Conservation (phyloP, 169 alveolate species). For the Cryptosporidium sp. region DNA sequence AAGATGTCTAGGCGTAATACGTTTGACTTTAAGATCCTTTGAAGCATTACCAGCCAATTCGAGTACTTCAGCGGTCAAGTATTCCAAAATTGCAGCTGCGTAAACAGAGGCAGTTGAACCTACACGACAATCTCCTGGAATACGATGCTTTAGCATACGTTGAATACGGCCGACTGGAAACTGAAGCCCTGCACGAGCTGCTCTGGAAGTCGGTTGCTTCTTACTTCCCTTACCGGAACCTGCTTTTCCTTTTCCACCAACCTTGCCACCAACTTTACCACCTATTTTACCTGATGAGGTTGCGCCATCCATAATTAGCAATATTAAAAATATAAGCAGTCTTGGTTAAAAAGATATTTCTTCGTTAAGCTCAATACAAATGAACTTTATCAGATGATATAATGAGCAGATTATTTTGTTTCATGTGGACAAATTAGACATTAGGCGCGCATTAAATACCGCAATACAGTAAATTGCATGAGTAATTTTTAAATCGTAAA, state of each 20-base stretch:
- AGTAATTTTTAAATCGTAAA: background rate
- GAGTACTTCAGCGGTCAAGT: conserved; percentile 99
- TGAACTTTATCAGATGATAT: background rate
- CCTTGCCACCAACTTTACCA: conserved; percentile 91
- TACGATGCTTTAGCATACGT: conserved; percentile 96
- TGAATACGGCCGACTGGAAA: conserved; percentile 99
- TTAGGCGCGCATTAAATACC: conserved; percentile 27
- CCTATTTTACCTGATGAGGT: conserved; percentile 78
- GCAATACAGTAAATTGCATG: conserved; percentile 27
- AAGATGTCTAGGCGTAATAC: conserved; percentile 96
- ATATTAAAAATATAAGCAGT: background rate
- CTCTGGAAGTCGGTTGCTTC: conserved; percentile 97
- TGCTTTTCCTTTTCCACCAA: conserved; percentile 89
- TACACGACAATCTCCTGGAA: conserved; percentile 97
- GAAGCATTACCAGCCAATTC: conserved; percentile 99
- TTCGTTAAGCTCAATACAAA: background rate
- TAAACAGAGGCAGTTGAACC: conserved; percentile 99
- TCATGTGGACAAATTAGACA: conserved; percentile 63
- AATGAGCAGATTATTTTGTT: conserved; percentile 17
- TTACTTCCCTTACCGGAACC: conserved; percentile 95
- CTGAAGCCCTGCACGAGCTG: conserved; percentile 99
- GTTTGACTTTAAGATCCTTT: conserved; percentile 96
- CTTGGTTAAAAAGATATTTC: background rate
- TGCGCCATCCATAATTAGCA: conserved; percentile 50
- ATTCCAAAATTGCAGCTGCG: conserved; percentile 99